These are phyloP conservation scores for Rubia tinctorum DNA, from an alignment of 305 asterid genomes.

Conservation along the genomic window DNA sequence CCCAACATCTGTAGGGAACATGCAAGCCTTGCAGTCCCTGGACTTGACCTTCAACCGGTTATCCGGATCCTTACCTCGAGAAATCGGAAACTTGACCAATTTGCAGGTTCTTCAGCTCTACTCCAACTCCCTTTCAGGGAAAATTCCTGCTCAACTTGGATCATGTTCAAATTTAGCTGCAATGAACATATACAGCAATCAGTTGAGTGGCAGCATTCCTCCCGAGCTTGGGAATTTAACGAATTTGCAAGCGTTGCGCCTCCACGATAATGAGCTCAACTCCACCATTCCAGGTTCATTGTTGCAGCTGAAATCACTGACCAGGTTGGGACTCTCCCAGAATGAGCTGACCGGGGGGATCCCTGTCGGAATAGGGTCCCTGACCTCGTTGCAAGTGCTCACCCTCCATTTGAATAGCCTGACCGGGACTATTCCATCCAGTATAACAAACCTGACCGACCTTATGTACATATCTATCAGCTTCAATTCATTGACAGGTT, in stretches of 20 bases:
- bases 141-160: slow-evolving; percentile 61
- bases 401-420: slow-evolving; percentile 71
- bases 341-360: slow-evolving; percentile 50
- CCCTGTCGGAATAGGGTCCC: slow-evolving; percentile 41
- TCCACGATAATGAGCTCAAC: slow-evolving; percentile 50
- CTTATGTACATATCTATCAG: slow-evolving; percentile 59
- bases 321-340: slow-evolving; percentile 53
- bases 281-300: slow-evolving; percentile 66
- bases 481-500: slow-evolving; percentile 58
- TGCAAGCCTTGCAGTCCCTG: slow-evolving; percentile 39
- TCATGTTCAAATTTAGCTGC: slow-evolving; percentile 39
- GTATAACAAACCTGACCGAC: slow-evolving; percentile 49
- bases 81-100: slow-evolving; percentile 53
- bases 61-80: slow-evolving; percentile 62
- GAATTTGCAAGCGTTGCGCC: slow-evolving; percentile 37
- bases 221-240: slow-evolving; percentile 52
- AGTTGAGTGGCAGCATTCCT: slow-evolving; percentile 60
- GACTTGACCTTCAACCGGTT: slow-evolving; percentile 59
- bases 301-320: slow-evolving; percentile 45
- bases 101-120: slow-evolving; percentile 48
- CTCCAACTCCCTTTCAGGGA: slow-evolving; percentile 51
- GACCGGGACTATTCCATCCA: slow-evolving; percentile 60
- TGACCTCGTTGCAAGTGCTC: slow-evolving; percentile 50
- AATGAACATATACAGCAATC: slow-evolving; percentile 45
- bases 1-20: slow-evolving; percentile 60